Evolutionary conservation across 306 rosid species (phyloP), one percentile per base, ranked within the genome.

Genomic region (Sicyos baderoa): DNA sequence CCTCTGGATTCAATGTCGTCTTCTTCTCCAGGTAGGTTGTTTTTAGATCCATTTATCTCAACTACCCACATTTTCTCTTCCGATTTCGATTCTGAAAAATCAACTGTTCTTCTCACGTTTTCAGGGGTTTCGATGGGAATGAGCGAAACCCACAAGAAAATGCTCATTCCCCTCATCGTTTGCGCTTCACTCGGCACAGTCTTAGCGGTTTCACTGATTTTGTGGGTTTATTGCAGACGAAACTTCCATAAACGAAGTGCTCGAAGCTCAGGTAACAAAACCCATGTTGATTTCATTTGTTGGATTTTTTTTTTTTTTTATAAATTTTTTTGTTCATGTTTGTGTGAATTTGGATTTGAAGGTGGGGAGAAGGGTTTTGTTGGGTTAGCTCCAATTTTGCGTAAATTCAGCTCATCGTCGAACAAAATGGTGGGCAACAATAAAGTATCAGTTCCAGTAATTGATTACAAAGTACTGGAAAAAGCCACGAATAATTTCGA

Each of bases 391-490:
- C 84, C 89, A 51, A 65, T 82, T 74, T 67, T 83, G 70, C 83
- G 88, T 44, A 85, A 82, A 77, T 84, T 86, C 67, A 77, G 80
- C 73, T 84, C 95, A 49, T 84, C 95, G 45, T 84, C 95, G 45
- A 49, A 81, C 27, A 78, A 71, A 77, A 71, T 82, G 76, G 81
- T 80, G 54, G 95, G 88, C 12, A 78, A 19, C 69, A 63, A 77
- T 71, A 87, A 82, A 37, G 88, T 88, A 16, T 85, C 79, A 75
- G 86, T 84, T 74, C 79, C 88, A 29, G 67, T 88, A 17, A 73
- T 93, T 66, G 99, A 93, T 45, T 88, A 86, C 19, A 82, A 84
- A 81, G 79, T 78, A 42, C 79, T 93, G 45, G 99, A 86, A 73
- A 90, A 85, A 55, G 79, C 84, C 0, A 86, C 99, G 18, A 65